Conservation (phyloP, 2,329 filamentous ascomycete species). For the Fusarium chaquense region DNA sequence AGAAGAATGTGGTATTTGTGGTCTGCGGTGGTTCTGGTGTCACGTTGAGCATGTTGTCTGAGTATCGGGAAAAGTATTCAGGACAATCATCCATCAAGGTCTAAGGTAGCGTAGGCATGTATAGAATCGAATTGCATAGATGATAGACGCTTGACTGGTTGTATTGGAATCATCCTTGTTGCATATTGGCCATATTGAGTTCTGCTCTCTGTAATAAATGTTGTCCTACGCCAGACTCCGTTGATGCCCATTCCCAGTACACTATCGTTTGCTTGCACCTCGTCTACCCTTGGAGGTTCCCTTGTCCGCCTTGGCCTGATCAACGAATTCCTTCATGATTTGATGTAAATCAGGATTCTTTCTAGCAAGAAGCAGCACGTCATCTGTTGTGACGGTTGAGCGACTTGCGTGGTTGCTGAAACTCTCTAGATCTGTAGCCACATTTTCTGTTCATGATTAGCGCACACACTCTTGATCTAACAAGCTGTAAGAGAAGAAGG, state of each 20-base stretch:
- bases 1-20: slow-evolving; percentile 82
- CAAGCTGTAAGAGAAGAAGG: neutral
- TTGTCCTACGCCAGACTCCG: slow-evolving; percentile 31
- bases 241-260: slow-evolving; percentile 9
- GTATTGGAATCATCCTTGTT: neutral
- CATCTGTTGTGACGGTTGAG: slow-evolving; percentile 82
- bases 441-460: slow-evolving; percentile 59
- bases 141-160: neutral
- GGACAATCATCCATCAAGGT: slow-evolving; percentile 50
- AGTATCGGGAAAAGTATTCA: slow-evolving; percentile 65
- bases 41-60: slow-evolving; percentile 69
- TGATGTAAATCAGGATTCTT: slow-evolving; percentile 87
- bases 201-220: neutral
- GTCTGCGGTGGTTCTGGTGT: slow-evolving; percentile 85
- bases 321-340: slow-evolving; percentile 77
- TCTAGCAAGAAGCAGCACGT: slow-evolving; percentile 87
- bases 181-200: neutral
- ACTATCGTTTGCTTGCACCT: slow-evolving; percentile 53
- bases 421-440: slow-evolving; percentile 68
- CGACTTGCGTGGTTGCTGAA: slow-evolving; percentile 82
- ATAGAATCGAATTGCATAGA: neutral
- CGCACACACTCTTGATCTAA: neutral
- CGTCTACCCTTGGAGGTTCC: slow-evolving; percentile 43
- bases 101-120: slow-evolving; percentile 8
- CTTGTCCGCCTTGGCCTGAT: slow-evolving; percentile 65